These are phyloP conservation scores for Aspergillus thermomutatus DNA, from an alignment of 2,329 filamentous ascomycete species.

Conservation along the genomic window DNA sequence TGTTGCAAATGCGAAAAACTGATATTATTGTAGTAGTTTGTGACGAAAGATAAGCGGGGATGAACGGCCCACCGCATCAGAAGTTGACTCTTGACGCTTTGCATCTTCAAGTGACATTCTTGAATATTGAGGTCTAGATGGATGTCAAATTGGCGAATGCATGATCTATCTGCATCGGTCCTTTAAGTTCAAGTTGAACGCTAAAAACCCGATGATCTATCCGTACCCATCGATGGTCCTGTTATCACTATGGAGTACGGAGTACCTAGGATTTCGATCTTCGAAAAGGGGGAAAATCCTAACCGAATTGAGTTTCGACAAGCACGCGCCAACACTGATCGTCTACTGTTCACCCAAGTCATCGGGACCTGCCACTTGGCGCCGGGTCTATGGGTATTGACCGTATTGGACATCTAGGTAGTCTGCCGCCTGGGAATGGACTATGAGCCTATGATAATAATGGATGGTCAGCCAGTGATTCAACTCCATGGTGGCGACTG, in stretches of 20 bases:
- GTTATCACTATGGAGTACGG: background rate
- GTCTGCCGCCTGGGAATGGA: no score
- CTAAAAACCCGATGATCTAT: background rate
- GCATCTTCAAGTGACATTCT: background rate
- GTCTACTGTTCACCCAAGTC: slow-evolving; percentile 27
- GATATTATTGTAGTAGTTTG: background rate
- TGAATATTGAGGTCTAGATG: background rate
- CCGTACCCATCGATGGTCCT: background rate
- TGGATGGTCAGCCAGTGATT: background rate
- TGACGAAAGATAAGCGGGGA: background rate
- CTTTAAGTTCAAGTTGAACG: background rate
- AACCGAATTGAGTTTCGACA: slow-evolving; percentile 32
- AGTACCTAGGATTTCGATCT: background rate
- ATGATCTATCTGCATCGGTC: background rate
- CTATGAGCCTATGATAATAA: no score
- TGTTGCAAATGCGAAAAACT: background rate
- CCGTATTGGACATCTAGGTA: background rate
- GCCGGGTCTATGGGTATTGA: background rate
- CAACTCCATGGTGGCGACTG: background rate
- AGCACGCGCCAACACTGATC: slow-evolving; percentile 31
- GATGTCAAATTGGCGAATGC: background rate
- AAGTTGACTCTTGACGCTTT: background rate
- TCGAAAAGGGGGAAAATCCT: background rate
- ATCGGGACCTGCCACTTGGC: slow-evolving; percentile 22
- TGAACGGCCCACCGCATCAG: background rate